phyloP scores from a whole-genome alignment of 768 basidiomycete species.

The Dendrothele bispora region DNA sequence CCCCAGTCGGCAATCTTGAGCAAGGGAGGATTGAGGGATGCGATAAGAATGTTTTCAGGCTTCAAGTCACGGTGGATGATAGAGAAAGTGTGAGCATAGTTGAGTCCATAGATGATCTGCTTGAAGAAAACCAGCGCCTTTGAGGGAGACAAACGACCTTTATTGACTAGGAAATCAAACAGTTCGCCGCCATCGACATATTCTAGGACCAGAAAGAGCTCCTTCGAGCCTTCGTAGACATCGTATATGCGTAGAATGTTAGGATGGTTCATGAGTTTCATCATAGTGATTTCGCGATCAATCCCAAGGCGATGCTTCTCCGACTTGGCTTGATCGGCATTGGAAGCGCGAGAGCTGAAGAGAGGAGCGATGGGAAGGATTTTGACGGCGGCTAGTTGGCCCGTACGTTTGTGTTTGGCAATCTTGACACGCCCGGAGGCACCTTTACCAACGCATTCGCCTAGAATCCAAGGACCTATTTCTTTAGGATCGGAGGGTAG shows the following conservation, averaged over 20 bases:
- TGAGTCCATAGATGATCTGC: slow-evolving; percentile 92
- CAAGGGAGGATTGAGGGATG: slow-evolving; percentile 74
- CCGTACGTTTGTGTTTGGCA: slow-evolving; percentile 81
- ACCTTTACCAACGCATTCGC: slow-evolving; percentile 92
- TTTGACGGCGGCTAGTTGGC: slow-evolving; percentile 93
- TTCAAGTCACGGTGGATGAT: slow-evolving; percentile 98
- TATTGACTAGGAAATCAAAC: slow-evolving; percentile 93
- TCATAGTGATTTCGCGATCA: slow-evolving; percentile 95
- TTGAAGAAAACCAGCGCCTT: slow-evolving; percentile 93
- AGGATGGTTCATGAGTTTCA: slow-evolving; percentile 99
- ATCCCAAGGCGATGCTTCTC: slow-evolving; percentile 86
- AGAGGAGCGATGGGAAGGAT: slow-evolving; percentile 86
- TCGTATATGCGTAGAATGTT: slow-evolving; percentile 96
- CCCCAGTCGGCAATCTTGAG: slow-evolving; percentile 99
- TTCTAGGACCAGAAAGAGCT: slow-evolving; percentile 91
- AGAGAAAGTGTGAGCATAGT: slow-evolving; percentile 96
- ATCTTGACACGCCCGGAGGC: slow-evolving; percentile 94
- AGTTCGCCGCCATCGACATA: slow-evolving; percentile 96
- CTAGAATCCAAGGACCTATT: slow-evolving; percentile 91
- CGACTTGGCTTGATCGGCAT: slow-evolving; percentile 66
- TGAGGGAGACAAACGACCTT: slow-evolving; percentile 72
- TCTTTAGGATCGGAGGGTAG: slow-evolving; percentile 80
- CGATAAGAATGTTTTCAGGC: slow-evolving; percentile 94
- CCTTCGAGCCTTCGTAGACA: slow-evolving; percentile 89
- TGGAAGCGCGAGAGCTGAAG: slow-evolving; percentile 67